Percentiles rank a stretch among this genome's conserved stretches.
These are phyloP conservation scores for Yamadazyma jaroonii DNA, from an alignment of 1,139 yeast genomes.

Conservation along the genomic window DNA sequence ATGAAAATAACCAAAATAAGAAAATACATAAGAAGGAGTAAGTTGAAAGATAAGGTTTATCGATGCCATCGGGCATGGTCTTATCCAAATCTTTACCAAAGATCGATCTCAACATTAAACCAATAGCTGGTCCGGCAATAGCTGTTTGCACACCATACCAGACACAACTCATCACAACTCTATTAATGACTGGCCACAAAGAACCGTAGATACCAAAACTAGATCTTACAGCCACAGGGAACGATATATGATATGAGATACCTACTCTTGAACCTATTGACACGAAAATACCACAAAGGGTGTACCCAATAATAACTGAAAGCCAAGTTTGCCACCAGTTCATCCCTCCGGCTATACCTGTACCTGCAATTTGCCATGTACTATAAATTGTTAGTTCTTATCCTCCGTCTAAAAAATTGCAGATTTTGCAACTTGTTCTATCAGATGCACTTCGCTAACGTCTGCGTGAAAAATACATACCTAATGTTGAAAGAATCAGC, in stretches of 20 bases:
- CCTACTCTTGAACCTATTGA: slow-evolving; percentile 69
- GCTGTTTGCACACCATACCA: slow-evolving; percentile 87
- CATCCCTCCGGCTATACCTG: slow-evolving; percentile 63
- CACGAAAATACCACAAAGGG: slow-evolving; percentile 60
- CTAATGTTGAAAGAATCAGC: slow-evolving; percentile 79
- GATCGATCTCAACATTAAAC: slow-evolving; percentile 64
- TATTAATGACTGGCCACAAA: slow-evolving; percentile 74
- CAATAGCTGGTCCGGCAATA: slow-evolving; percentile 81
- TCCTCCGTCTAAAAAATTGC: neutral
- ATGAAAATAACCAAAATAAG: slow-evolving; percentile 70
- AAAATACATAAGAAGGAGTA: slow-evolving; percentile 72
- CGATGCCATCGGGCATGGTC: slow-evolving; percentile 49
- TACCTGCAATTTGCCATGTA: slow-evolving; percentile 89
- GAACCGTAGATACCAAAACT: slow-evolving; percentile 79
- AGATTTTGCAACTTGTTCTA: too few relatives aligned
- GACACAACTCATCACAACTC: slow-evolving; percentile 77
- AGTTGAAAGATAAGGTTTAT: slow-evolving; percentile 50
- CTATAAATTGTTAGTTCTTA: slow-evolving; percentile 32
- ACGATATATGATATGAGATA: slow-evolving; percentile 69
- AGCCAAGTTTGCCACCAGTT: slow-evolving; percentile 92
- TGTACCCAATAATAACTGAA: slow-evolving; percentile 75
- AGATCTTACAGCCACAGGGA: slow-evolving; percentile 73
- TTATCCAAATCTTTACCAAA: slow-evolving; percentile 57
- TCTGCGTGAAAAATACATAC: slow-evolving; percentile 3
- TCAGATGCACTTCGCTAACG: too few relatives aligned